phyloP scores from a whole-genome alignment of 1,284 basidiomycete species.

The Paramarasmius palmivorus region DNA sequence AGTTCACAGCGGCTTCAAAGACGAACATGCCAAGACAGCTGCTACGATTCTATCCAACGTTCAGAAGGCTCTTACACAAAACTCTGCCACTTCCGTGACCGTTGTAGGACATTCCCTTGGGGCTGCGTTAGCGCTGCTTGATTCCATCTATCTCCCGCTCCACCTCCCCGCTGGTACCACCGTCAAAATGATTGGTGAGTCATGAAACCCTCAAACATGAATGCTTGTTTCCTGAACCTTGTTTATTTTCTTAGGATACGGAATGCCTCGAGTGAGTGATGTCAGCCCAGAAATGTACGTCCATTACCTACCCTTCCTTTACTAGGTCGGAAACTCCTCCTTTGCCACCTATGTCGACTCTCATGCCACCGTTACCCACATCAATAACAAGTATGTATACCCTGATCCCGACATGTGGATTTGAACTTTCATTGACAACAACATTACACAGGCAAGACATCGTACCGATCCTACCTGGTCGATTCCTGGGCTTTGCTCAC shows the following conservation, averaged over 20 bases:
- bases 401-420: no score
- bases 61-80: constrained; percentile 33
- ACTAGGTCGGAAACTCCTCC: constrained; percentile 14
- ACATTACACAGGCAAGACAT: constrained; percentile 18
- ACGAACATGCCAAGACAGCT: constrained; percentile 51
- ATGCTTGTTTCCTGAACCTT: no score
- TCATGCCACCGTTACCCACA: constrained; percentile 16
- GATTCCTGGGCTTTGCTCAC: constrained; percentile 37
- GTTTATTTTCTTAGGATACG: no score
- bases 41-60: constrained; percentile 43
- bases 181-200: constrained; percentile 25
- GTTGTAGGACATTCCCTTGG: constrained; percentile 50
- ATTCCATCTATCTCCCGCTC: constrained; percentile 37
- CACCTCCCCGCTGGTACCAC: constrained; percentile 32
- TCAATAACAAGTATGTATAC: constrained; percentile 19
- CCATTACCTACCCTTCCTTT: background rate
- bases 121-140: constrained; percentile 40
- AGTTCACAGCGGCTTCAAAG: constrained; percentile 54
- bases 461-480: constrained; percentile 30
- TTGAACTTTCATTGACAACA: background rate
- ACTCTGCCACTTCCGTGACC: constrained; percentile 39
- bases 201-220: no score
- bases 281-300: background rate
- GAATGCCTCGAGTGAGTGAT: constrained; percentile 46
- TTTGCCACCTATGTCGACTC: constrained; percentile 21